phyloP scores from a whole-genome alignment of 495 filamentous ascomycete genomes.

The Xylaria grammica region DNA sequence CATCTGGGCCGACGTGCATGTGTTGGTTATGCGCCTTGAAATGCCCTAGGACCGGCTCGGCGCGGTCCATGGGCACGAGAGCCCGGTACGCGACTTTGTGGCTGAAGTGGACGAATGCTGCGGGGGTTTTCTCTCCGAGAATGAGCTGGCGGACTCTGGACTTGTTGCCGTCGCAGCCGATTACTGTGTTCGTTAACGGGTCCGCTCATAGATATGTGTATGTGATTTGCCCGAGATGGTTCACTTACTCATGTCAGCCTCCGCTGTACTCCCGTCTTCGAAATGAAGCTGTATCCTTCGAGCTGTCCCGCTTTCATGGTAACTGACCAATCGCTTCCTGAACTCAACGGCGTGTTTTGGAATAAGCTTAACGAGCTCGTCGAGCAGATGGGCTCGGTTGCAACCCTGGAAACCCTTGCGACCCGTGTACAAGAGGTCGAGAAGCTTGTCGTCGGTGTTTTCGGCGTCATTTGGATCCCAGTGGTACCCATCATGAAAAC shows the following conservation, averaged over 20 bases:
- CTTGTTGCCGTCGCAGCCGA: slow-evolving; percentile 46
- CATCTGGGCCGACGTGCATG: slow-evolving; percentile 11
- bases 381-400: slow-evolving; percentile 57
- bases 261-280: slow-evolving; percentile 14
- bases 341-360: slow-evolving; percentile 44
- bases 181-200: slow-evolving; percentile 22
- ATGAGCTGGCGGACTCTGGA: slow-evolving; percentile 33
- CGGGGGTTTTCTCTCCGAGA: slow-evolving; percentile 18
- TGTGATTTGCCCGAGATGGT: background rate
- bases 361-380: slow-evolving; percentile 54
- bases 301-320: slow-evolving; percentile 21
- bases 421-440: slow-evolving; percentile 38
- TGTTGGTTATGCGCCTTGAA: slow-evolving; percentile 1
- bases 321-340: slow-evolving; percentile 42
- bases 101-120: slow-evolving; percentile 12
- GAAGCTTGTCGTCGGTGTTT: slow-evolving; percentile 7
- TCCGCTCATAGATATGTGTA: background rate
- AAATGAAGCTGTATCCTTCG: slow-evolving; percentile 19
- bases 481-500: slow-evolving; percentile 20
- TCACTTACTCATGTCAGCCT: background rate
- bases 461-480: slow-evolving; percentile 42
- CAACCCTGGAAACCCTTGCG: slow-evolving; percentile 46
- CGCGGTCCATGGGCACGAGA: slow-evolving; percentile 26
- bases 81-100: slow-evolving; percentile 33
- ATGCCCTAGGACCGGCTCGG: background rate